These are phyloP conservation scores for Podaxis sp. DNA, from an alignment of 768 basidiomycete genomes.

Conservation along the genomic window DNA sequence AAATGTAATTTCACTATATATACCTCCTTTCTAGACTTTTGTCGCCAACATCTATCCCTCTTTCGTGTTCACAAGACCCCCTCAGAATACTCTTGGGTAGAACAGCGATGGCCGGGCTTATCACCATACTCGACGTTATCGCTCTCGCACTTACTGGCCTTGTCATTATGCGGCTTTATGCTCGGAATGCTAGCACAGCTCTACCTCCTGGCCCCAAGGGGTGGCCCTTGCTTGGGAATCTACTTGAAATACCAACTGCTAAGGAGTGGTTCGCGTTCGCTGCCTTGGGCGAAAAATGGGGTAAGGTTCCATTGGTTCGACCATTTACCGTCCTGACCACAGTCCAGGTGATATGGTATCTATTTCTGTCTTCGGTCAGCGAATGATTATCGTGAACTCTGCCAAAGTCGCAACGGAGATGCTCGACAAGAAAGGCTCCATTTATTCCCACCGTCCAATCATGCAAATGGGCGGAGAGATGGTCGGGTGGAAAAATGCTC, in stretches of 20 bases:
- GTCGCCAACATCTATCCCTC: background rate
- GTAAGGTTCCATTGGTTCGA: constrained; percentile 21
- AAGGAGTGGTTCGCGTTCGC: constrained; percentile 46
- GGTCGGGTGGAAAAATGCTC: constrained; percentile 37
- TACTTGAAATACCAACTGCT: constrained; percentile 47
- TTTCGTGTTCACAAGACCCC: background rate
- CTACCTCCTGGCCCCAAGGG: constrained; percentile 47
- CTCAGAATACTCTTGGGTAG: background rate
- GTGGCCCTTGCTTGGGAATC: constrained; percentile 44
- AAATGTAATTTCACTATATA: background rate
- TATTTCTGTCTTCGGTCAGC: constrained; percentile 42
- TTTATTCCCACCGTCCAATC: constrained; percentile 55
- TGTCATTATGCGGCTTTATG: constrained; percentile 20
- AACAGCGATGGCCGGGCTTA: constrained; percentile 13
- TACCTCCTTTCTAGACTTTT: background rate
- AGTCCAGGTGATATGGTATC: constrained; percentile 41
- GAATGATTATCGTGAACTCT: constrained; percentile 44
- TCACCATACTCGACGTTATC: constrained; percentile 19
- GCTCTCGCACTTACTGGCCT: constrained; percentile 16
- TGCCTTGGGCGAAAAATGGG: constrained; percentile 45
- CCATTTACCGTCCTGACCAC: background rate
- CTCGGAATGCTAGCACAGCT: constrained; percentile 16
- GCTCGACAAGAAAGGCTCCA: constrained; percentile 49
- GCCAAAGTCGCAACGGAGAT: constrained; percentile 40
- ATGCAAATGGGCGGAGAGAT: constrained; percentile 42